A percentile compares a stretch with the other conserved stretches of the same genome.
Conservation (phyloP, 1,139 yeast species). For the Candida sanyaensis region DNA sequence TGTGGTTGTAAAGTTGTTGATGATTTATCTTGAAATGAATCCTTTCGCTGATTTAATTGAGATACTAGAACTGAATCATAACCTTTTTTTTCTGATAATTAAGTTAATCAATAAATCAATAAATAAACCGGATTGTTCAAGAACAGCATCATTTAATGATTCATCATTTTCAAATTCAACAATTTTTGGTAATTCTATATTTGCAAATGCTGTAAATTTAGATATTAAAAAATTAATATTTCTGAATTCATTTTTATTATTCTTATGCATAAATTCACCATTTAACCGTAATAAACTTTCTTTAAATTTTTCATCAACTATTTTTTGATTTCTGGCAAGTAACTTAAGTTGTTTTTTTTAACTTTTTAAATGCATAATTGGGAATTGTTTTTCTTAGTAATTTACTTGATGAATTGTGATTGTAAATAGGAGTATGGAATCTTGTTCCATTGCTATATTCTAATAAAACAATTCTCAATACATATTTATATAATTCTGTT, state of each 20-base stretch:
- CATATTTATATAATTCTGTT: conserved; percentile 36
- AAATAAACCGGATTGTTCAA: conserved; percentile 58
- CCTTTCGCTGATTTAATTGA: conserved; percentile 36
- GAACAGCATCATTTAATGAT: conserved; percentile 49
- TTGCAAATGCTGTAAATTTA: conserved; percentile 64
- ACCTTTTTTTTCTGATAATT: conserved; percentile 46
- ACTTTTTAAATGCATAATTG: conserved; percentile 42
- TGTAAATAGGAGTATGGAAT: conserved; percentile 40
- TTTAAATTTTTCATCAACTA: conserved; percentile 37
- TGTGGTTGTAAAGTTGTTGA: conserved; percentile 4
- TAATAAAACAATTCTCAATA: conserved; percentile 49
- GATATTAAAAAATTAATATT: conserved; percentile 63
- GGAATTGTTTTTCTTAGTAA: conserved; percentile 45
- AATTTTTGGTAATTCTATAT: conserved; percentile 59
- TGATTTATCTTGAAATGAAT: conserved; percentile 27
- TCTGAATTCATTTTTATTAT: conserved; percentile 36
- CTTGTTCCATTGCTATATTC: conserved; percentile 63
- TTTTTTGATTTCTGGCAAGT: conserved; percentile 55
- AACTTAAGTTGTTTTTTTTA: conserved; percentile 52
- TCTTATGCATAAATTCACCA: conserved; percentile 59
- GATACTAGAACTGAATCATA: conserved; percentile 38
- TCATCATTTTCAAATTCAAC: conserved; percentile 36
- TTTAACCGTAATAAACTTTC: conserved; percentile 59
- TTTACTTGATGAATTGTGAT: conserved; percentile 7
- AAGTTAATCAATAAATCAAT: conserved; percentile 54